A percentile compares a stretch with the other conserved stretches of the same genome.
Evolutionary conservation across 2,329 filamentous ascomycete genomes (phyloP).

Genomic region (Zalaria sp.): DNA sequence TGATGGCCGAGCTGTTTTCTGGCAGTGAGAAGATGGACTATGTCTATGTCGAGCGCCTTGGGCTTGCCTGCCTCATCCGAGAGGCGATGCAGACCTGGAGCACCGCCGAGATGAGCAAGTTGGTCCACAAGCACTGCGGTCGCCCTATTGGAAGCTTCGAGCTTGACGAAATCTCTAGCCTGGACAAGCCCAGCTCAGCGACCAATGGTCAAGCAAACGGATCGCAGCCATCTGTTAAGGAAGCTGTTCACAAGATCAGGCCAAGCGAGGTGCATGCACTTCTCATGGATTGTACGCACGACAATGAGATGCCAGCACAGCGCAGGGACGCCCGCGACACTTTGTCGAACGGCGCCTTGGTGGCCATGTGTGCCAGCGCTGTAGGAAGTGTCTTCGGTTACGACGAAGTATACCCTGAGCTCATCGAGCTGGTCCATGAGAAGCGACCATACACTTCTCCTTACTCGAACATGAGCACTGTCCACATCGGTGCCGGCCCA

Average conservation of each 20-base stretch:
- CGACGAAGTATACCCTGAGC: conserved; percentile 85
- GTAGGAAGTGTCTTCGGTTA: conserved; percentile 96
- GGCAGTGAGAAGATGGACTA: conserved; percentile 95
- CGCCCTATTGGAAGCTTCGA: conserved; percentile 95
- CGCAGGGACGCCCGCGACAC: conserved; percentile 91
- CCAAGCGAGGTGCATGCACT: conserved; percentile 82
- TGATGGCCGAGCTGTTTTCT: conserved; percentile 90
- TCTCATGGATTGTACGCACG: conserved; percentile 99
- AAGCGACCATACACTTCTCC: conserved; percentile 68
- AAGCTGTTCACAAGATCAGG: conserved; percentile 68
- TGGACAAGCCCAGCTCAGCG: conserved; percentile 30
- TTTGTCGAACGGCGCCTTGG: conserved; percentile 81
- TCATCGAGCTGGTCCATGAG: conserved; percentile 89
- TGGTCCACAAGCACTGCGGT: conserved; percentile 88
- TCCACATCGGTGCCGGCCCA: conserved; percentile 55
- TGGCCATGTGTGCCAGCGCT: conserved; percentile 90
- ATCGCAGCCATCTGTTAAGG: conserved; percentile 27
- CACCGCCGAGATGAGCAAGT: conserved; percentile 76
- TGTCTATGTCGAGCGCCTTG: conserved; percentile 83
- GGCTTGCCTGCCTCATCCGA: conserved; percentile 79
- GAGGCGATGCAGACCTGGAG: conserved; percentile 99
- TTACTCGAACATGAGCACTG: conserved; percentile 45
- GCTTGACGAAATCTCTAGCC: conserved; percentile 66
- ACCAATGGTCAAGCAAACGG: conserved; percentile 12
- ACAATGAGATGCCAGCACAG: conserved; percentile 92